Evolutionary conservation across 2,329 filamentous ascomycete species (phyloP).

Genomic region (Capronia epimyces): DNA sequence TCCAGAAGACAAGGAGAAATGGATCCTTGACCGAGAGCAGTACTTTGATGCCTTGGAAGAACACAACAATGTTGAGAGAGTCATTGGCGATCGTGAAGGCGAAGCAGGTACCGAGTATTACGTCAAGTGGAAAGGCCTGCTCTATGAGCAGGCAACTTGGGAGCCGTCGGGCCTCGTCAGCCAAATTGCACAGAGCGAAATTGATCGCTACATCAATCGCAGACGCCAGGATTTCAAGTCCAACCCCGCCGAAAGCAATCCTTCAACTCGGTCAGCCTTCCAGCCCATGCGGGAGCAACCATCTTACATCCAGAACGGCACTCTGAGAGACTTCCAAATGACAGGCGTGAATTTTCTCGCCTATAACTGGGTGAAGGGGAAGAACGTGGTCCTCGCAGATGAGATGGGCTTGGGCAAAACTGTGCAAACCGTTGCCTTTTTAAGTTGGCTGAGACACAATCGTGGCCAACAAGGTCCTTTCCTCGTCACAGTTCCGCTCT

Average conservation of each 20-base stretch:
- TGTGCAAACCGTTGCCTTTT: slow-evolving; percentile 92
- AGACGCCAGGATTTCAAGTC: slow-evolving; percentile 75
- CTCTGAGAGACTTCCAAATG: slow-evolving; percentile 88
- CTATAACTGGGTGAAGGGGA: slow-evolving; percentile 88
- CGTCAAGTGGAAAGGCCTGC: slow-evolving; percentile 93
- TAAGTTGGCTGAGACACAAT: slow-evolving; percentile 92
- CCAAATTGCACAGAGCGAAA: slow-evolving; percentile 75
- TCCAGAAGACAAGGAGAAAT: slow-evolving; percentile 84
- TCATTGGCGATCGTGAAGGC: slow-evolving; percentile 76
- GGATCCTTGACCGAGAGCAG: slow-evolving; percentile 88
- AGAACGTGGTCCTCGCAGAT: slow-evolving; percentile 95
- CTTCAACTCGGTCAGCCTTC: slow-evolving; percentile 66
- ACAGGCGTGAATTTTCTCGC: slow-evolving; percentile 91
- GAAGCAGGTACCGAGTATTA: slow-evolving; percentile 82
- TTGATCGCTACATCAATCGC: slow-evolving; percentile 85
- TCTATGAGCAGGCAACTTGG: slow-evolving; percentile 94
- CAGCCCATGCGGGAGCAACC: slow-evolving; percentile 74
- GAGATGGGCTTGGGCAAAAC: slow-evolving; percentile 99
- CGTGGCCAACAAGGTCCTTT: slow-evolving; percentile 89
- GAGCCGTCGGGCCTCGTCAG: slow-evolving; percentile 71
- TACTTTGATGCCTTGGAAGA: slow-evolving; percentile 83
- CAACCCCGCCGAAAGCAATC: slow-evolving; percentile 69
- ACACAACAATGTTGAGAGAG: slow-evolving; percentile 85
- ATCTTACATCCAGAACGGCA: slow-evolving; percentile 73
- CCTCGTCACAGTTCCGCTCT: slow-evolving; percentile 92